phyloP scores from a whole-genome alignment of 768 basidiomycete genomes.

The Hortiboletus flavorubellus region DNA sequence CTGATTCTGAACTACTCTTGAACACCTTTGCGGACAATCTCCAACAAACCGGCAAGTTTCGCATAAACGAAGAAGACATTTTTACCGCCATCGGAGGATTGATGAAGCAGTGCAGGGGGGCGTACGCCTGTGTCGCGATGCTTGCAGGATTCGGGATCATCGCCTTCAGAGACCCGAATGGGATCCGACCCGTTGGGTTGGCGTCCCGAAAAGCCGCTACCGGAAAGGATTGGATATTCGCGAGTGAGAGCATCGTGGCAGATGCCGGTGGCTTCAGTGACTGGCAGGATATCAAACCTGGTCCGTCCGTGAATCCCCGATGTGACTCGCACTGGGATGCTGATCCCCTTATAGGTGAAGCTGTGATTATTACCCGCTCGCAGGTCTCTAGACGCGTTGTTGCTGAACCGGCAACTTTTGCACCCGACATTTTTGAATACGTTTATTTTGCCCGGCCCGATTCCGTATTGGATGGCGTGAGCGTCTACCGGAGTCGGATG shows the following conservation, averaged over 20 bases:
- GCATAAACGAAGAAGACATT: slow-evolving; percentile 99
- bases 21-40: slow-evolving; percentile 98
- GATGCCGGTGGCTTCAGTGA: slow-evolving; percentile 89
- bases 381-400: slow-evolving; percentile 75
- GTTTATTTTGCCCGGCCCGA: slow-evolving; percentile 99
- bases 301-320: slow-evolving; percentile 37
- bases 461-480: slow-evolving; percentile 95
- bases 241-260: slow-evolving; percentile 95
- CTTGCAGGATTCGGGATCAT: slow-evolving; percentile 98
- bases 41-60: slow-evolving; percentile 97
- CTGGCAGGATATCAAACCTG: slow-evolving; percentile 93
- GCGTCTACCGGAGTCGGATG: slow-evolving; percentile 97
- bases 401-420: slow-evolving; percentile 67
- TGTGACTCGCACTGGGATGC: not conserved
- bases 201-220: slow-evolving; percentile 57
- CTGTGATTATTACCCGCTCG: slow-evolving; percentile 88
- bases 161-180: slow-evolving; percentile 97
- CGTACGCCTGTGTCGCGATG: slow-evolving; percentile 99
- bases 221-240: slow-evolving; percentile 83
- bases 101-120: slow-evolving; percentile 86
- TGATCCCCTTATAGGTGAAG: slow-evolving; percentile 63
- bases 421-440: slow-evolving; percentile 98
- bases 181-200: slow-evolving; percentile 91
- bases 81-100: slow-evolving; percentile 90
- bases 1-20: slow-evolving; percentile 94